Evolutionary conservation across 495 filamentous ascomycete genomes (phyloP).

Genomic region (Penicillium bialowiezense): DNA sequence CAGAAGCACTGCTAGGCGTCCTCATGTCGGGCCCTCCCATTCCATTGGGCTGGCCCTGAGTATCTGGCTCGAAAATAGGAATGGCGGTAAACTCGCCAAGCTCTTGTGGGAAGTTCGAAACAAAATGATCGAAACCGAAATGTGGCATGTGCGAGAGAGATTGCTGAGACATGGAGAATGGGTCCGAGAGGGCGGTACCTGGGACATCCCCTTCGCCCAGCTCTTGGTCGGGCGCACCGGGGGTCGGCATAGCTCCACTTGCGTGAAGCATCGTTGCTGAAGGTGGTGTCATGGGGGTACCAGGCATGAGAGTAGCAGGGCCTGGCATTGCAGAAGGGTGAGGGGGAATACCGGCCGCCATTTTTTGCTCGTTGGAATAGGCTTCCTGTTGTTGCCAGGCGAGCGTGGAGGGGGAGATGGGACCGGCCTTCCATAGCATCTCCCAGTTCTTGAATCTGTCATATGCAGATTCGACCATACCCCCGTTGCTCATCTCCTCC

Average conservation of each 20-base stretch:
- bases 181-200: constrained; percentile 23
- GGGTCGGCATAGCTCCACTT: constrained; percentile 11
- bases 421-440: constrained; percentile 51
- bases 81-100: constrained; percentile 47
- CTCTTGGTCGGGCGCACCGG: constrained; percentile 11
- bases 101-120: constrained; percentile 47
- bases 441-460: constrained; percentile 53
- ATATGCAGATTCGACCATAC: constrained; percentile 42
- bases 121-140: constrained; percentile 46
- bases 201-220: constrained; percentile 22
- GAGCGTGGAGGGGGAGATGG: constrained; percentile 35
- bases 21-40: constrained; percentile 26
- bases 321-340: constrained; percentile 10
- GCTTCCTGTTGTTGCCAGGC: constrained; percentile 18
- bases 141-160: constrained; percentile 35
- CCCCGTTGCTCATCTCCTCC: constrained; percentile 27
- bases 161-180: constrained; percentile 31
- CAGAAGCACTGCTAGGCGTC: constrained; percentile 17
- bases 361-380: constrained; percentile 17
- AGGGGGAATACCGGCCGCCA: constrained; percentile 13
- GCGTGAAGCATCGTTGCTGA: constrained; percentile 8
- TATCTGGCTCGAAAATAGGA: constrained; percentile 44
- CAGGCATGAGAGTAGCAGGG: constrained; percentile 6
- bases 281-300: constrained; percentile 17
- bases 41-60: constrained; percentile 20